Base-by-base conservation (phyloP, 2,329 filamentous ascomycete genomes). In the Phialemonium atrogriseum region DNA sequence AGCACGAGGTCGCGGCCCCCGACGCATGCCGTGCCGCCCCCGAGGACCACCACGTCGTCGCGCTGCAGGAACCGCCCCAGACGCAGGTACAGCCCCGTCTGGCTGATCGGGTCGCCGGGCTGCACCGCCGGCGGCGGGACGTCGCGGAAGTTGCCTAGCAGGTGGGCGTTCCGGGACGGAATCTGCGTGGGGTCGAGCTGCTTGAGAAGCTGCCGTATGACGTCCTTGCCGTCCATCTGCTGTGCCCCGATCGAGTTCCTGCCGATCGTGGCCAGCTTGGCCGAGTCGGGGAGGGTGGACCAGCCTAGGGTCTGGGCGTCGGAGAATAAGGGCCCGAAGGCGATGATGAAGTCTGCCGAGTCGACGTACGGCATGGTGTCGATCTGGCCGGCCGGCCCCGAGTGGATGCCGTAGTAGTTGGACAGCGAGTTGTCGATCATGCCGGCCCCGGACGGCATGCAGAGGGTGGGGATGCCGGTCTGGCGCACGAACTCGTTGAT, bases 371-470 rank as follows among this genome's bases (percentile, higher is more conserved):
- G 11, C 24, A 25, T 25, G 7, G 24, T 12, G 24, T 25, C 24
- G 11, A 7, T 8, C 24, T 25, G 7, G 7, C 24, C 24, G 7
- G n/a, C 24, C 11, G 24, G 24, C 8, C 24, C 24, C 7, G 24
- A 25, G 24, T 25, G 24, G 24, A 25, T 12, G 7, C 24, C 24
- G 7, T 7, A 12, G 24, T 25, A 25, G n/a, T 25, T 25, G 8
- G 8, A 11, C 24, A 25, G 15, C 8, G 7, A 7, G n/a, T 25
- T 25, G 7, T 25, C 24, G 7, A 25, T 25, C 24, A 25, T 25
- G 24, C 24, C 24, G 24, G 24, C 24, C 24, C 24, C 24, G 7
- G 24, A 25, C 8, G 24, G 24, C 24, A 25, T 25, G 24, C 24
- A 25, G 24, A 25, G 24, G 11, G n/a, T 12, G 7, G 24, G 24